phyloP scores from a whole-genome alignment of 23 red algal species.

The Gracilaria gracilis region DNA sequence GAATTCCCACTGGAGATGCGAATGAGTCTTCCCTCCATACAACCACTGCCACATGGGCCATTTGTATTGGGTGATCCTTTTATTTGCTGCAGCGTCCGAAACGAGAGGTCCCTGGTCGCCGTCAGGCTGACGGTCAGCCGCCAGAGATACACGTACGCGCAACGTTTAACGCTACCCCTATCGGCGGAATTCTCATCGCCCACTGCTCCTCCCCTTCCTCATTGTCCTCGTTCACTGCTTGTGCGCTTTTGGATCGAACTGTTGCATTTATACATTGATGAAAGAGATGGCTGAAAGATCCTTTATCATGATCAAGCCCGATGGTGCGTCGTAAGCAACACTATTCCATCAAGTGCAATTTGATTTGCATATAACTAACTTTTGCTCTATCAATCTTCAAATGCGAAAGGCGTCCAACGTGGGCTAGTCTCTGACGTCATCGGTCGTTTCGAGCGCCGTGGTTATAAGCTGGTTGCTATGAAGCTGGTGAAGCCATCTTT shows the following conservation, averaged over 20 bases:
- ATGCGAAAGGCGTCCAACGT: constrained; percentile 72
- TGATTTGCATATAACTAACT: not conserved
- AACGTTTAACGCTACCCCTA: no score
- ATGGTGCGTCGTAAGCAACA: constrained; percentile 34
- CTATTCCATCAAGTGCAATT: not conserved
- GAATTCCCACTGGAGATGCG: not conserved
- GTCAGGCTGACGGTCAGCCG: no score
- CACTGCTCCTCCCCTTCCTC: no score
- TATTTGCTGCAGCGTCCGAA: not conserved
- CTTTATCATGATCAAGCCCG: constrained; percentile 78
- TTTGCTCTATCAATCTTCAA: not conserved
- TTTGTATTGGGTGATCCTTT: not conserved
- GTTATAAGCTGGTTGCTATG: constrained; percentile 84
- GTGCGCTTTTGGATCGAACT: not conserved
- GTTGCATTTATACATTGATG: not conserved
- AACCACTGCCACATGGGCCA: not conserved
- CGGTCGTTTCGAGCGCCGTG: constrained; percentile 87
- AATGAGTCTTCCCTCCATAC: not conserved
- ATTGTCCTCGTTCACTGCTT: no score
- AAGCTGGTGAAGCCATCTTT: constrained; percentile 80
- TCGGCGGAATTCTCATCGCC: no score
- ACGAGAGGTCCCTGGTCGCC: not conserved
- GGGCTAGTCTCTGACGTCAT: constrained; percentile 85
- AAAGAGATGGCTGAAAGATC: constrained; percentile 48
- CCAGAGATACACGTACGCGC: no score